phyloP scores from a whole-genome alignment of 2,329 filamentous ascomycete genomes.

The Sordariomycetes sp. region DNA sequence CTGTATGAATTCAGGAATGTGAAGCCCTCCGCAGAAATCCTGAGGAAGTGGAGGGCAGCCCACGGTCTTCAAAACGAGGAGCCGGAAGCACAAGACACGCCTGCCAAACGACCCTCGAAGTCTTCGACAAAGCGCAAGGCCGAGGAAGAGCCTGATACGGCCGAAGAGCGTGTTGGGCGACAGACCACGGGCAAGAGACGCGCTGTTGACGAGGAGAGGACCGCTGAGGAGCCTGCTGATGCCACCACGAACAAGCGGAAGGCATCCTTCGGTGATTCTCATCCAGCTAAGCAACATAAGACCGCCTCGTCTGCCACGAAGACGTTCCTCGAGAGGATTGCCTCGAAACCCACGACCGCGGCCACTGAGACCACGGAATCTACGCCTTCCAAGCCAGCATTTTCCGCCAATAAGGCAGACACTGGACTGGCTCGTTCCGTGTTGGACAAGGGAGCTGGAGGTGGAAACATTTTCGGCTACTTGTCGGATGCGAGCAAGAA shows the following conservation, averaged over 20 bases:
- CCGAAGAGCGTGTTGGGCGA: slow-evolving; percentile 21
- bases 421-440: slow-evolving; percentile 30
- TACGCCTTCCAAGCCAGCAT: not conserved
- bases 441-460: slow-evolving; percentile 24
- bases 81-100: slow-evolving; percentile 15
- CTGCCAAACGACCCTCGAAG: slow-evolving; percentile 25
- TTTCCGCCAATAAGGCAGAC: slow-evolving; percentile 10
- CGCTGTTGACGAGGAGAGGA: slow-evolving; percentile 25
- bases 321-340: slow-evolving; percentile 45
- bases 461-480: slow-evolving; percentile 47
- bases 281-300: slow-evolving; percentile 40
- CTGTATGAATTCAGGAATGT: slow-evolving; percentile 54
- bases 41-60: slow-evolving; percentile 47
- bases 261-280: slow-evolving; percentile 33
- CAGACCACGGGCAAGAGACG: slow-evolving; percentile 34
- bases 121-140: slow-evolving; percentile 41
- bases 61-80: slow-evolving; percentile 38
- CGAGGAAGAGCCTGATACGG: slow-evolving; percentile 33
- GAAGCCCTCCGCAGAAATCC: slow-evolving; percentile 44
- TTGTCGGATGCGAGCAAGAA: slow-evolving; percentile 47
- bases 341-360: slow-evolving; percentile 20
- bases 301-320: slow-evolving; percentile 39
- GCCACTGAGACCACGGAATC: not conserved
- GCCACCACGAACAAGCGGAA: slow-evolving; percentile 38
- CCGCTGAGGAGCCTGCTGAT: slow-evolving; percentile 9